A percentile compares a stretch with the other conserved stretches of the same genome.
These are phyloP conservation scores for Acidiella bohemica DNA, from an alignment of 495 filamentous ascomycete species.

Conservation along the genomic window DNA sequence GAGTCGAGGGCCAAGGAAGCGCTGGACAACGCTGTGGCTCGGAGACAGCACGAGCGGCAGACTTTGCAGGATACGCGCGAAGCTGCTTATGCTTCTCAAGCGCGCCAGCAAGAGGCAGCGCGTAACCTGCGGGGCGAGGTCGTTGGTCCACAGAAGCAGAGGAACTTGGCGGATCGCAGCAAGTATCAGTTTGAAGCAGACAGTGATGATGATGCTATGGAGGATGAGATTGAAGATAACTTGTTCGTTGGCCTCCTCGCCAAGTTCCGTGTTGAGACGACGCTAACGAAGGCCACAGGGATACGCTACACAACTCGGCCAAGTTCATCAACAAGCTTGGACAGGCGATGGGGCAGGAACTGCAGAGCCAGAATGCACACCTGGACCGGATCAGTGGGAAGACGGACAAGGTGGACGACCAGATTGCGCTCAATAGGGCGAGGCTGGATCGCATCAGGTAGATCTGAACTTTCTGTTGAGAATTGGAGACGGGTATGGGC, in stretches of 20 bases:
- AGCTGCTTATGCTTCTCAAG: slow-evolving; percentile 44
- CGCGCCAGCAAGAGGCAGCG: slow-evolving; percentile 48
- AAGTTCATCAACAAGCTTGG: slow-evolving; percentile 53
- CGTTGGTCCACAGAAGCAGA: slow-evolving; percentile 4
- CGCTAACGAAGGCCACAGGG: slow-evolving; percentile 30
- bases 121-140: slow-evolving; percentile 29
- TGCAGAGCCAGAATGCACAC: slow-evolving; percentile 61
- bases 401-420: slow-evolving; percentile 59
- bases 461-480: no score
- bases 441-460: slow-evolving; percentile 46
- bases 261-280: not conserved
- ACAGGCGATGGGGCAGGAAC: slow-evolving; percentile 54
- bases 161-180: slow-evolving; percentile 48
- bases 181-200: slow-evolving; percentile 74
- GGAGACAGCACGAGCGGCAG: slow-evolving; percentile 49
- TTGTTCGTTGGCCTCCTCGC: slow-evolving; percentile 15
- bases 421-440: slow-evolving; percentile 54
- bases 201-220: slow-evolving; percentile 62
- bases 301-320: slow-evolving; percentile 36
- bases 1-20: slow-evolving; percentile 47
- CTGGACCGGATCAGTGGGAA: slow-evolving; percentile 61
- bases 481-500: no score
- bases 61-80: slow-evolving; percentile 42
- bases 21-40: slow-evolving; percentile 47
- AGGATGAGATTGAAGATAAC: slow-evolving; percentile 37